Percentiles rank a stretch among this genome's conserved stretches.
Evolutionary conservation across 2,329 filamentous ascomycete genomes (phyloP).

Genomic region (Tolypocladium capitatum): DNA sequence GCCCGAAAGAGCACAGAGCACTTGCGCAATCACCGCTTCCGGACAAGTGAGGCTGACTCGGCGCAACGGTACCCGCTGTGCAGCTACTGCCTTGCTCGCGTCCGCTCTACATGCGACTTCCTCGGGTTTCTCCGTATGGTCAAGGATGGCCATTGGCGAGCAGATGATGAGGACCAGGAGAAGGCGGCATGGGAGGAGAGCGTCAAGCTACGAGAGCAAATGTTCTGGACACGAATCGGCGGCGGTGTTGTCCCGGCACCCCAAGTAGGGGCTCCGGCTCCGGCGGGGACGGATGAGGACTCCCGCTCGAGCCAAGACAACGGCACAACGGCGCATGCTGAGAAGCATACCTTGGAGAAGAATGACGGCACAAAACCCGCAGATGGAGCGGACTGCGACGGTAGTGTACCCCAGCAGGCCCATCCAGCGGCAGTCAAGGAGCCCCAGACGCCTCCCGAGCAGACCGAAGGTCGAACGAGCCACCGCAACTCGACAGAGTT

Average conservation of each 20-base stretch:
- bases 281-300: neutral
- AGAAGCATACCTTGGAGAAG: neutral
- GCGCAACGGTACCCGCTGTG: conserved; percentile 86
- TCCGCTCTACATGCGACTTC: conserved; percentile 85
- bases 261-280: conserved; percentile 11
- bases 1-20: conserved; percentile 56
- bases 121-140: conserved; percentile 83
- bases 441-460: neutral
- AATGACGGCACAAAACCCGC: neutral
- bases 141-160: conserved; percentile 82
- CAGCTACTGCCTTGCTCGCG: conserved; percentile 68
- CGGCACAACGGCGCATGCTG: neutral
- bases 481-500: neutral
- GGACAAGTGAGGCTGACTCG: conserved; percentile 72
- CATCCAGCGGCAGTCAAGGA: too few relatives aligned
- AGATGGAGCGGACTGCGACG: neutral
- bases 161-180: conserved; percentile 71
- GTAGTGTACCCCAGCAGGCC: neutral
- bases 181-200: conserved; percentile 91
- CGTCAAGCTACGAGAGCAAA: conserved; percentile 75
- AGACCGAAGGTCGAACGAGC: neutral
- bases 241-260: conserved; percentile 70
- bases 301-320: neutral
- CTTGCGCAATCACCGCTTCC: conserved; percentile 73
- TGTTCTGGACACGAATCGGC: conserved; percentile 93